Percentiles rank a stretch among this genome's conserved stretches.
Evolutionary conservation across 1,284 basidiomycete species (phyloP).

Genomic region (Abortiporus biennis): DNA sequence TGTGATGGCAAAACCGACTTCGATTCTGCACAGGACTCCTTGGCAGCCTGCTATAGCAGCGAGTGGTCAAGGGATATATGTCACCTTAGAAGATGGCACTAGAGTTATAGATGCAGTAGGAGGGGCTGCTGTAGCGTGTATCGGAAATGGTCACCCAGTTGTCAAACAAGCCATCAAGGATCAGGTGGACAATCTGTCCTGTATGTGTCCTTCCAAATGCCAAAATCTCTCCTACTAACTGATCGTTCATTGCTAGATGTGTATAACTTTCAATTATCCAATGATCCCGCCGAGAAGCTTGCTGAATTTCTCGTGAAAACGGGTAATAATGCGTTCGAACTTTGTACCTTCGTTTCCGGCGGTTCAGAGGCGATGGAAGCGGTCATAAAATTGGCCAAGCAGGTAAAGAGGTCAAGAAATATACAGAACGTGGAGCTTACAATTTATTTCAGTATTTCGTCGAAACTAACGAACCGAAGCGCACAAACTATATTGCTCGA

Average conservation of each 20-base stretch:
- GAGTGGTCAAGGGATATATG: constrained; percentile 63
- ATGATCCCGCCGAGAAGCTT: constrained; percentile 71
- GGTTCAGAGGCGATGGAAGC: constrained; percentile 85
- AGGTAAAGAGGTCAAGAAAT: no score
- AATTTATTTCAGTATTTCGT: constrained; percentile 77
- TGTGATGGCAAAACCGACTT: constrained; percentile 20
- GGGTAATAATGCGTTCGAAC: constrained; percentile 68
- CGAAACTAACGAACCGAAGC: constrained; percentile 61
- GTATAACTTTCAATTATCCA: constrained; percentile 77
- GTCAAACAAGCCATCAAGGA: constrained; percentile 70
- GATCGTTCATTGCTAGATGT: constrained; percentile 70
- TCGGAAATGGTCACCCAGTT: constrained; percentile 70
- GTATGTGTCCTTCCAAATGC: constrained; percentile 31
- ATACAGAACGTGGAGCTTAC: no score
- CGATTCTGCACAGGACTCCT: constrained; percentile 41
- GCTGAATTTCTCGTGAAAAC: constrained; percentile 54
- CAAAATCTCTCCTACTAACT: no score
- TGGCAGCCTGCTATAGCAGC: constrained; percentile 66
- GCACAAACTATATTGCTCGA: constrained; percentile 77
- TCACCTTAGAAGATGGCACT: constrained; percentile 61
- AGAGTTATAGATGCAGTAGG: constrained; percentile 71
- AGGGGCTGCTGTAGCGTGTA: constrained; percentile 77
- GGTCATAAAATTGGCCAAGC: constrained; percentile 71
- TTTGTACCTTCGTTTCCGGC: constrained; percentile 66
- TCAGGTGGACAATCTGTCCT: constrained; percentile 70